phyloP scores from a whole-genome alignment of 805 yeast species.

The Myxozyma neotropica region DNA sequence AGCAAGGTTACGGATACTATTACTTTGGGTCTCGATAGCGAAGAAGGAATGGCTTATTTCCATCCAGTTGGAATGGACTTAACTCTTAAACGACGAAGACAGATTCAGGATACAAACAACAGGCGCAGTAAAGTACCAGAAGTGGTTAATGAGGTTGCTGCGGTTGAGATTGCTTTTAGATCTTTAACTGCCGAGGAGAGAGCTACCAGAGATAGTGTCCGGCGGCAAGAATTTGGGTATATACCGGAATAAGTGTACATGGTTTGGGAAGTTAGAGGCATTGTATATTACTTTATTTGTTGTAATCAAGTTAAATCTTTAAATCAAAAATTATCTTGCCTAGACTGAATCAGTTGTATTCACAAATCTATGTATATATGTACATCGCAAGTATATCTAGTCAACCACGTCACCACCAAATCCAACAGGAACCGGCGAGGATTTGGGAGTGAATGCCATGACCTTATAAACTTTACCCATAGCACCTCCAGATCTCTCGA shows the following conservation, averaged over 20 bases:
- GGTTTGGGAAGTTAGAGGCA: background rate
- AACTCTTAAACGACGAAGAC: constrained; percentile 82
- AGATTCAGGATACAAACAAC: constrained; percentile 50
- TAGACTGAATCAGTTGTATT: too few relatives aligned
- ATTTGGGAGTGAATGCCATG: constrained; percentile 59
- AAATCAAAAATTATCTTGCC: too few relatives aligned
- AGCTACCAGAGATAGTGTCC: constrained; percentile 63
- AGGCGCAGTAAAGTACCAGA: constrained; percentile 49
- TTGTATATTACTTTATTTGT: constrained; percentile 2
- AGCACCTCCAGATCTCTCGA: constrained; percentile 58
- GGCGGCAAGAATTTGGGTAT: constrained; percentile 49
- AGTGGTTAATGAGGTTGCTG: constrained; percentile 61
- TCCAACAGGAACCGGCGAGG: constrained; percentile 53
- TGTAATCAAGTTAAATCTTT: background rate
- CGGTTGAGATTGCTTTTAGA: constrained; percentile 62
- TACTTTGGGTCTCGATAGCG: constrained; percentile 60
- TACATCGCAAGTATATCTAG: background rate
- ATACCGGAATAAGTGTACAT: constrained; percentile 3
- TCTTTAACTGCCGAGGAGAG: constrained; percentile 74
- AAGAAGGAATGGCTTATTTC: constrained; percentile 64
- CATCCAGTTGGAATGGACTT: constrained; percentile 77
- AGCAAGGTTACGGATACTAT: constrained; percentile 63
- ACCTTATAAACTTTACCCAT: constrained; percentile 83
- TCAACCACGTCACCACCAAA: constrained; percentile 48
- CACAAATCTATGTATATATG: background rate